Evolutionary conservation across 2,329 filamentous ascomycete genomes (phyloP).

Genomic region (Aspergillus quadricinctus): DNA sequence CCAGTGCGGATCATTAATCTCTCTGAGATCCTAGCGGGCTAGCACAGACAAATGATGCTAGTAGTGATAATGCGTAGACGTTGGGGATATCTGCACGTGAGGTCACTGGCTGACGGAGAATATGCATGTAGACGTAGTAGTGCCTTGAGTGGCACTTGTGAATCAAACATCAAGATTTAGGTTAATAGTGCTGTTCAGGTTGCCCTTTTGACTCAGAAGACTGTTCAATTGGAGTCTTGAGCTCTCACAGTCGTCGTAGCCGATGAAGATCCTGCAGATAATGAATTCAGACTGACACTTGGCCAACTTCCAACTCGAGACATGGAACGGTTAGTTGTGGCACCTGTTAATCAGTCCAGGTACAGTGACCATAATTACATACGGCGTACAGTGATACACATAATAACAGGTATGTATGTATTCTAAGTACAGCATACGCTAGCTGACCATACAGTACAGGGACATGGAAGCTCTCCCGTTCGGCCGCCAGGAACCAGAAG

Average conservation of each 20-base stretch:
- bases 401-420: not conserved
- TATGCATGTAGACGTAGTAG: not conserved
- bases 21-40: constrained; percentile 5
- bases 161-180: not conserved
- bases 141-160: not conserved
- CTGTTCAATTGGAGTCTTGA: not conserved
- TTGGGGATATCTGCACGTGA: constrained; percentile 9
- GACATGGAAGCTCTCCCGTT: not conserved
- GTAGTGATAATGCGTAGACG: constrained; percentile 5
- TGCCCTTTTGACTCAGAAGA: not conserved
- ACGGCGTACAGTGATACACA: not conserved
- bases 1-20: constrained; percentile 7
- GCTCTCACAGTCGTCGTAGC: not conserved
- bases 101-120: constrained; percentile 1
- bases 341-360: not conserved
- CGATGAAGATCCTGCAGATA: not conserved
- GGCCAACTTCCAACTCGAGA: constrained; percentile 14
- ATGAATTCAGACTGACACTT: constrained; percentile 12
- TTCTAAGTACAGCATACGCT: not conserved
- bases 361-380: not conserved
- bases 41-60: not conserved
- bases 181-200: not conserved
- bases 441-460: not conserved
- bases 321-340: not conserved
- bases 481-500: not conserved